Evolutionary conservation across 371 early-diverging fungal species (phyloP).

Genomic region (Dichotomocladium elegans): DNA sequence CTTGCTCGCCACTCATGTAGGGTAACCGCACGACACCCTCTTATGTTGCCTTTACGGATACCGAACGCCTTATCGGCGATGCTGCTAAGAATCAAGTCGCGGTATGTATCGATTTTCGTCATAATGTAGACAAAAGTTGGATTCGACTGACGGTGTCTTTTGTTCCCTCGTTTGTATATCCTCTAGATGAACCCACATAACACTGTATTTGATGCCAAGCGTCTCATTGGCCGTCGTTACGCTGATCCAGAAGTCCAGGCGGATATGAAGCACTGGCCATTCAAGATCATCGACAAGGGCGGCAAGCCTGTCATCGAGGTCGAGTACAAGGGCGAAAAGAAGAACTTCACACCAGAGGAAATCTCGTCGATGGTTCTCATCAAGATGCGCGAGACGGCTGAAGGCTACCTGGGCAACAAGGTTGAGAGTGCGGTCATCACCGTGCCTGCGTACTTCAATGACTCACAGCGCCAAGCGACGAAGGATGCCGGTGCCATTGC

Average conservation of each 20-base stretch:
- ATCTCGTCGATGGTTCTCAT: conserved; percentile 89
- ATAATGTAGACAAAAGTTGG: not conserved
- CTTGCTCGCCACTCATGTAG: not conserved
- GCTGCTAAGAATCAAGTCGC: conserved; percentile 94
- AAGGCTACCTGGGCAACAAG: conserved; percentile 74
- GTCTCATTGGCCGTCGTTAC: conserved; percentile 95
- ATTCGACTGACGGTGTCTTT: not conserved
- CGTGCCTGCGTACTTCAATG: conserved; percentile 66
- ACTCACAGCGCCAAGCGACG: conserved; percentile 98
- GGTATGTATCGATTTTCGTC: not conserved
- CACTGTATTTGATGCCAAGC: conserved; percentile 97
- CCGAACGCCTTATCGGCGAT: conserved; percentile 92
- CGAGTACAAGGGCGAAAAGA: conserved; percentile 82
- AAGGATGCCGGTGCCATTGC: conserved; percentile 97
- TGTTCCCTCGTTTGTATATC: not conserved
- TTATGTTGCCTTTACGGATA: conserved; percentile 92
- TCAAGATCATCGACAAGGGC: conserved; percentile 82
- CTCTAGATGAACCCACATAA: conserved; percentile 71
- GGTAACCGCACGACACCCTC: conserved; percentile 97
- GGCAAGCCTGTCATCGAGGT: conserved; percentile 84
- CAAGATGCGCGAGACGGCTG: conserved; percentile 93
- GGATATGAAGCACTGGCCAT: conserved; percentile 93
- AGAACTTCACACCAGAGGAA: conserved; percentile 91
- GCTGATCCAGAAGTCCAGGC: conserved; percentile 85
- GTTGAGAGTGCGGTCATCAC: conserved; percentile 84